Percentiles rank a stretch among this genome's conserved stretches.
These are phyloP conservation scores for Chrysochromulina tobinii DNA, from an alignment of 78 protist genomes.

Conservation along the genomic window DNA sequence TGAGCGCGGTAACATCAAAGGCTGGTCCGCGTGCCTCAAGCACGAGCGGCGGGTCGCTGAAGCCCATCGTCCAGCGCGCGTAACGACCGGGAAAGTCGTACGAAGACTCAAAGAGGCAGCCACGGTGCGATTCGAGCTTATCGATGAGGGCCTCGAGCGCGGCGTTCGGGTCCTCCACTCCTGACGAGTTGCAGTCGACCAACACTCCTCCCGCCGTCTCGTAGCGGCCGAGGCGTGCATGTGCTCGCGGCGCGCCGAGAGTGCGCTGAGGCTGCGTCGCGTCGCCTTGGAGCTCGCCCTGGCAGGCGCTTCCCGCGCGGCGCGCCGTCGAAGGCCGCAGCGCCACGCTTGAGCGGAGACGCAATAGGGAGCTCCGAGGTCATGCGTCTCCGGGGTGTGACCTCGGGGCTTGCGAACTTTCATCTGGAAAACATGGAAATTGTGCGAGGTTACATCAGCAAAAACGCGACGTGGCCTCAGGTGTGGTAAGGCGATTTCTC, in stretches of 20 bases:
- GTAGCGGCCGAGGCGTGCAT: background rate
- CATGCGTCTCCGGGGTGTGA: no score
- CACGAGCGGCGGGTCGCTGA: slow-evolving; percentile 32
- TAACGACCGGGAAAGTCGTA: slow-evolving; percentile 27
- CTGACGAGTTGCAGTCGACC: background rate
- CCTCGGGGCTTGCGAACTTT: no score
- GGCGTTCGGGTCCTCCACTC: background rate
- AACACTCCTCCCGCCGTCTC: background rate
- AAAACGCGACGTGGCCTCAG: no score
- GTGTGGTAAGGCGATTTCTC: no score
- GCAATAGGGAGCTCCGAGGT: no score
- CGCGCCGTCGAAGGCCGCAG: no score
- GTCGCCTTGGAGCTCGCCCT: no score
- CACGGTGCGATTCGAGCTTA: background rate
- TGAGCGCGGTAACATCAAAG: slow-evolving; percentile 24
- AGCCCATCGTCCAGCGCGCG: slow-evolving; percentile 38
- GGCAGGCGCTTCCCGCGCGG: no score
- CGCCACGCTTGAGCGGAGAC: no score
- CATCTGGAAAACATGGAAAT: no score
- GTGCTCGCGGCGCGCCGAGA: background rate
- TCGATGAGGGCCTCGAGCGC: background rate
- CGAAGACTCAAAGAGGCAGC: slow-evolving; percentile 2
- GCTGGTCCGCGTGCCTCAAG: background rate
- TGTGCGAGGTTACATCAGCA: no score
- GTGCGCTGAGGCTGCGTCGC: background rate